Evolutionary conservation across 1,284 basidiomycete genomes (phyloP).

Genomic region (Cutaneotrichosporon sp.): DNA sequence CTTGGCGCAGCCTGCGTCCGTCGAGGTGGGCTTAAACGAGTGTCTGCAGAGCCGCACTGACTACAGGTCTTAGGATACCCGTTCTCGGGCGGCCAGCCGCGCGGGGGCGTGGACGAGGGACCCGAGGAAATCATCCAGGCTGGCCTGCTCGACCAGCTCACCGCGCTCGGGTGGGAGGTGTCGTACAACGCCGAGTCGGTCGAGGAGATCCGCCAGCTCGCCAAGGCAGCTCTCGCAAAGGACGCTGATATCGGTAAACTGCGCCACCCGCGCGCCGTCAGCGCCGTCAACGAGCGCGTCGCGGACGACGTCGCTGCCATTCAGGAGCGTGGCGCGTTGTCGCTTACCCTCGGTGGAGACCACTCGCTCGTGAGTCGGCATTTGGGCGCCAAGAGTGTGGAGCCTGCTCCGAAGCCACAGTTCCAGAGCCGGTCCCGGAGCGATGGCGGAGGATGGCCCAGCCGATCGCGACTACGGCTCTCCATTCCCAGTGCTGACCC

Average conservation of each 20-base stretch:
- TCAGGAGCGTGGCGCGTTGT: conserved; percentile 70
- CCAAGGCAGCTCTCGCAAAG: conserved; percentile 27
- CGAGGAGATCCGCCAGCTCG: conserved; percentile 58
- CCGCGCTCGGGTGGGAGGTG: conserved; percentile 80
- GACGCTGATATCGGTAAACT: conserved; percentile 82
- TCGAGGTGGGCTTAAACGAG: conserved; percentile 58
- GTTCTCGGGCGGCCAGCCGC: conserved; percentile 59
- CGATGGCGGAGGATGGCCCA: too few relatives aligned
- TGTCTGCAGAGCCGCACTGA: background rate
- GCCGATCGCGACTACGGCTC: too few relatives aligned
- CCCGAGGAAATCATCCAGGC: conserved; percentile 81
- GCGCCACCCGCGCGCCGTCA: conserved; percentile 82
- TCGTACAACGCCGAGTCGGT: conserved; percentile 79
- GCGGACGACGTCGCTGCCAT: conserved; percentile 70
- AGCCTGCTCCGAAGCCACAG: too few relatives aligned
- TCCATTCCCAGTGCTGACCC: conserved; percentile 1
- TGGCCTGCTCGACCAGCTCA: conserved; percentile 71
- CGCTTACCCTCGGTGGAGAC: conserved; percentile 93
- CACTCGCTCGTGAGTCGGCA: conserved; percentile 68
- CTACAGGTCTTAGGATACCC: conserved; percentile 65
- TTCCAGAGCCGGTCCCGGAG: too few relatives aligned
- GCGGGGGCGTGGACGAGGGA: conserved; percentile 81
- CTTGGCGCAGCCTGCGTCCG: conserved; percentile 62
- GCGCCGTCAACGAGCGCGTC: conserved; percentile 73
- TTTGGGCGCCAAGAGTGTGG: too few relatives aligned